Evolutionary conservation across 1,284 basidiomycete genomes (phyloP).

Genomic region (Ceratorhiza oryzae-sativae): DNA sequence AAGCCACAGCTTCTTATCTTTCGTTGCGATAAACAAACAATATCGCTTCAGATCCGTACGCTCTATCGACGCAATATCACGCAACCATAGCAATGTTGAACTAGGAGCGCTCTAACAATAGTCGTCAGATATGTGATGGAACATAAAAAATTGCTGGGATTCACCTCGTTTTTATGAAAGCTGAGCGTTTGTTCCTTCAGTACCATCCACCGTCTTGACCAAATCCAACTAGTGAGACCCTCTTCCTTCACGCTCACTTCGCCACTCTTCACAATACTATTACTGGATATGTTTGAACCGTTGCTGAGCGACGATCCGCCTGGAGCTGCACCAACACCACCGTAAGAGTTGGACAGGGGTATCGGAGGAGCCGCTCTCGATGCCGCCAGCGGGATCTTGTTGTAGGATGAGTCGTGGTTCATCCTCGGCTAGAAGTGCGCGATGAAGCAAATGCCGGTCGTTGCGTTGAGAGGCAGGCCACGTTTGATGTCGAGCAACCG

Average conservation of each 20-base stretch:
- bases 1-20: constrained; percentile 78
- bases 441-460: neutral
- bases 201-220: constrained; percentile 91
- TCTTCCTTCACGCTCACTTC: constrained; percentile 87
- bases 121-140: neutral
- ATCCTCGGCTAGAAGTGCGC: neutral
- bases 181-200: constrained; percentile 81
- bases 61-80: constrained; percentile 86
- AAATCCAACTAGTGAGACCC: constrained; percentile 88
- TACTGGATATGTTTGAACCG: constrained; percentile 50
- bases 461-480: constrained; percentile 14
- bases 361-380: constrained; percentile 71
- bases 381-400: constrained; percentile 55
- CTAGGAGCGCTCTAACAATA: constrained; percentile 62
- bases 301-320: constrained; percentile 53
- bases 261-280: constrained; percentile 66
- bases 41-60: constrained; percentile 93
- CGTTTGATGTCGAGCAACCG: constrained; percentile 10
- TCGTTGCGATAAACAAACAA: constrained; percentile 85
- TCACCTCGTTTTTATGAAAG: constrained; percentile 92
- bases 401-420: constrained; percentile 11
- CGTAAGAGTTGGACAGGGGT: constrained; percentile 50
- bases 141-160: neutral
- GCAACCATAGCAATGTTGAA: constrained; percentile 72
- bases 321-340: constrained; percentile 72